A percentile compares a stretch with the other conserved stretches of the same genome.
These are phyloP conservation scores for Tolypocladium paradoxum DNA, from an alignment of 2,329 filamentous ascomycete genomes.

Conservation along the genomic window DNA sequence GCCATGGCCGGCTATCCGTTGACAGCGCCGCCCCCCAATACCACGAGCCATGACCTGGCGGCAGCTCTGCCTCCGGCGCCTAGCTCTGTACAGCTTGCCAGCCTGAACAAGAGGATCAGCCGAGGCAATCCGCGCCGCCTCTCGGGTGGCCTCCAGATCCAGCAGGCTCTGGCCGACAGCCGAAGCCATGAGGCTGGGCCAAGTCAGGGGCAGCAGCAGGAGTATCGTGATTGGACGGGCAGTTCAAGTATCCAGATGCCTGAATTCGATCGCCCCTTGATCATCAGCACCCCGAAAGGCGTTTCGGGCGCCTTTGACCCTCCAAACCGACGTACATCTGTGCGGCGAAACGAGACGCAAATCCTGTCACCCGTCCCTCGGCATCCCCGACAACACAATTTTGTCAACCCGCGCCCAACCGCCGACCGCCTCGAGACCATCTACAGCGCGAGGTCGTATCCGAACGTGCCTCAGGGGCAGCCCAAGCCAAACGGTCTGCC, in stretches of 20 bases:
- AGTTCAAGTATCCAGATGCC: slow-evolving; percentile 6
- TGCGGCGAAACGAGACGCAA: slow-evolving; percentile 27
- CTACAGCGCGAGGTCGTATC: slow-evolving; percentile 26
- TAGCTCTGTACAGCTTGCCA: slow-evolving; percentile 27
- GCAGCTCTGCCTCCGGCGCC: slow-evolving; percentile 27
- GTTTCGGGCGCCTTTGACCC: slow-evolving; percentile 42
- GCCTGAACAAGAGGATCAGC: slow-evolving; percentile 25
- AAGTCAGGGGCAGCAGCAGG: background rate
- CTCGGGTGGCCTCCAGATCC: slow-evolving; percentile 28
- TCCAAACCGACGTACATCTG: slow-evolving; percentile 23
- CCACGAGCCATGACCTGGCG: slow-evolving; percentile 20
- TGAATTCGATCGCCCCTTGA: slow-evolving; percentile 40
- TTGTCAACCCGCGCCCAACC: slow-evolving; percentile 27
- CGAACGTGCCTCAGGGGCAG: slow-evolving; percentile 7
- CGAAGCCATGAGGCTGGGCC: background rate
- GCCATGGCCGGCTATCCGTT: slow-evolving; percentile 24
- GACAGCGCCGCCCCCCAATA: slow-evolving; percentile 26
- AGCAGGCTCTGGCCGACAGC: background rate
- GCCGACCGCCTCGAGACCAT: slow-evolving; percentile 47
- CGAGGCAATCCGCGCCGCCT: slow-evolving; percentile 28
- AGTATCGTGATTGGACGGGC: background rate
- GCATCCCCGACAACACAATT: slow-evolving; percentile 31
- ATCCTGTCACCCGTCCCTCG: slow-evolving; percentile 43
- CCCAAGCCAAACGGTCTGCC: slow-evolving; percentile 13
- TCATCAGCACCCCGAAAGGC: slow-evolving; percentile 49